Conservation (phyloP, 2,329 filamentous ascomycete species). For the Trichophyton equinum region DNA sequence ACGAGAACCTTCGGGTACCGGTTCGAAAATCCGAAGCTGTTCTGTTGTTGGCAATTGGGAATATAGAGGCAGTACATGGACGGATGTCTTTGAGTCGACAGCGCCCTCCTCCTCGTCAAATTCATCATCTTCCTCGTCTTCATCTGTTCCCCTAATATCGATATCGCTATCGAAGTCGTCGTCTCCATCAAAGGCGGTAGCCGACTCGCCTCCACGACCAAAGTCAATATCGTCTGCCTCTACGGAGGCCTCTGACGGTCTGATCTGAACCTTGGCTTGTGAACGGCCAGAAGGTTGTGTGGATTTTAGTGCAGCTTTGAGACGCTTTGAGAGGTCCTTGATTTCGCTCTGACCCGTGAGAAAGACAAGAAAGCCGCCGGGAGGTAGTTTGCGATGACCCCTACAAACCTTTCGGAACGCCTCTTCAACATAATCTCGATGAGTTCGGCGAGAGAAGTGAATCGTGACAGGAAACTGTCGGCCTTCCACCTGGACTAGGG, state of each 20-base stretch:
- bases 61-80: slow-evolving; percentile 87
- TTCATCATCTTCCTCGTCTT: slow-evolving; percentile 52
- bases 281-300: slow-evolving; percentile 39
- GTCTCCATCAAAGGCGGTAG: slow-evolving; percentile 33
- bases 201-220: slow-evolving; percentile 41
- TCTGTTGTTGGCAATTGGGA: slow-evolving; percentile 83
- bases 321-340: slow-evolving; percentile 60
- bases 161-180: slow-evolving; percentile 45
- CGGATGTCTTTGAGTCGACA: slow-evolving; percentile 49
- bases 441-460: slow-evolving; percentile 75
- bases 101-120: slow-evolving; percentile 54
- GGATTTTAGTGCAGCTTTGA: slow-evolving; percentile 56
- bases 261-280: slow-evolving; percentile 58
- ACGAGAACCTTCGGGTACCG: slow-evolving; percentile 67
- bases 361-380: slow-evolving; percentile 86
- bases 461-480: slow-evolving; percentile 80
- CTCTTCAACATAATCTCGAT: slow-evolving; percentile 81
- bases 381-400: slow-evolving; percentile 79
- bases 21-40: slow-evolving; percentile 80
- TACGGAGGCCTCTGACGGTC: slow-evolving; percentile 62
- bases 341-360: slow-evolving; percentile 92
- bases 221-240: slow-evolving; percentile 83
- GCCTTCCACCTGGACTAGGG: slow-evolving; percentile 79
- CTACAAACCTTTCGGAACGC: slow-evolving; percentile 74
- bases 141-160: slow-evolving; percentile 48